Evolutionary conservation across 768 basidiomycete genomes (phyloP), one percentile per base, ranked within the genome.

Genomic region (Gloeopeniophorella convolvens): DNA sequence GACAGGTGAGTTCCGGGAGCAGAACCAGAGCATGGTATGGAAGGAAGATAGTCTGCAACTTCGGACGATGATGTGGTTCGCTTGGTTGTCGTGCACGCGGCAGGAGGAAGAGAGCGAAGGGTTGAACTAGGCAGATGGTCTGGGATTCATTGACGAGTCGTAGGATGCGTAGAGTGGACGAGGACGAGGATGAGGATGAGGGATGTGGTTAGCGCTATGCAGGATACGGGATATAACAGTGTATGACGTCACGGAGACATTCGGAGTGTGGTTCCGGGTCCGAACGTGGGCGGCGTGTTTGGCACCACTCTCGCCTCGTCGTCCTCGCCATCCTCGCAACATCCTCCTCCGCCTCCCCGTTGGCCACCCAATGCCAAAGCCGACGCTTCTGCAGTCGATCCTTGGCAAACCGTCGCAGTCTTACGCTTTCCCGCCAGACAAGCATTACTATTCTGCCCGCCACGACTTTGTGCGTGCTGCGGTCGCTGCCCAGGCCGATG

Each of bases 11-110:
- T 96, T 96, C 68, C 77, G 93, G 51, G 81, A 83, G 63, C 89
- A 94, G 68, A 95, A 95, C 62, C 82, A 85, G 64, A 78, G 78
- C 43, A 82, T 82, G 73, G 83, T 77, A 35, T 97, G 94, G 94
- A 93, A 94, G 66, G 86, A 91, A 64, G 94, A 97, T 62, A 88
- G 95, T 4, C 72, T 97, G 59, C 90, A 94, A 69, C 73, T 96
- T 54, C 76, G 85, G 50, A 88, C 84, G 50, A 92, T 92, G 82
- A 85, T 96, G 80, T 92, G 91, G 86, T 94, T 88, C 61, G 85
- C 88, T 28, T 93, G 90, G 90, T 68, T 87, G 59, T 84, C 84
- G 41, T 85, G 85, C 53, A 64, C 65, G 46, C 71, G 70, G 40
- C 73, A 76, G 56, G 75, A 77, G 55, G 63, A 65, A 55, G 66